Conservation (phyloP, 164 flowering plant genomes). For the Sedum album region DNA sequence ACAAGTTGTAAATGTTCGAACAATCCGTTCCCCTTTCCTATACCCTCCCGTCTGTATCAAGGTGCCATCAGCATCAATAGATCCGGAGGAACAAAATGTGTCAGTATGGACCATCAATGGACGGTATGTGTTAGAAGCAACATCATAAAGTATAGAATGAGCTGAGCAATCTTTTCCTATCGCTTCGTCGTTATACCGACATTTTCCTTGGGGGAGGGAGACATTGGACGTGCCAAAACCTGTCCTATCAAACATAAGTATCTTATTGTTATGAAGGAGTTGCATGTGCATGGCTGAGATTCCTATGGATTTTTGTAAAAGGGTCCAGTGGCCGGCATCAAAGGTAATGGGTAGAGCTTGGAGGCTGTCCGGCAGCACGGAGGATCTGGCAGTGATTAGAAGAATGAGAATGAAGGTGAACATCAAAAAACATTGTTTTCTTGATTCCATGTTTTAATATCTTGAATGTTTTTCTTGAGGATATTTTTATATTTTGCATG, state of each 20-base stretch:
- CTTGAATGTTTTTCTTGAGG: neutral
- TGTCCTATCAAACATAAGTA: constrained; percentile 66
- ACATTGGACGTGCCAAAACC: constrained; percentile 51
- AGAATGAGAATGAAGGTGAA: neutral
- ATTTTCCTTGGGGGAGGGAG: neutral
- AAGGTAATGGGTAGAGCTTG: neutral
- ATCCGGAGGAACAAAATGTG: constrained; percentile 8
- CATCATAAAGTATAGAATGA: constrained; percentile 5
- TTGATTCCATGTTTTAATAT: constrained; percentile 17
- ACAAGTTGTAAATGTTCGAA: constrained; percentile 1
- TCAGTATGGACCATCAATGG: constrained; percentile 6
- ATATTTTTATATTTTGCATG: neutral
- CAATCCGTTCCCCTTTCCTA: neutral
- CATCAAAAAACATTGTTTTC: constrained; percentile 13
- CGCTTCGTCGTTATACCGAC: neutral
- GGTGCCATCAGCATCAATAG: constrained; percentile 8
- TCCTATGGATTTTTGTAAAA: constrained; percentile 39
- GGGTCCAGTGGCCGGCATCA: constrained; percentile 22
- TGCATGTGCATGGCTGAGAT: constrained; percentile 89
- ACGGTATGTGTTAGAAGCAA: neutral
- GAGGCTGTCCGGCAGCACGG: neutral
- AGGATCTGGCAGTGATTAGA: neutral
- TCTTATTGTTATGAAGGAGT: constrained; percentile 37
- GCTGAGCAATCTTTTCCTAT: constrained; percentile 8
- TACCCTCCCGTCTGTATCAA: constrained; percentile 8